These are phyloP conservation scores for Scenedesmus sp. DNA, from an alignment of 163 green algal genomes.

Conservation along the genomic window DNA sequence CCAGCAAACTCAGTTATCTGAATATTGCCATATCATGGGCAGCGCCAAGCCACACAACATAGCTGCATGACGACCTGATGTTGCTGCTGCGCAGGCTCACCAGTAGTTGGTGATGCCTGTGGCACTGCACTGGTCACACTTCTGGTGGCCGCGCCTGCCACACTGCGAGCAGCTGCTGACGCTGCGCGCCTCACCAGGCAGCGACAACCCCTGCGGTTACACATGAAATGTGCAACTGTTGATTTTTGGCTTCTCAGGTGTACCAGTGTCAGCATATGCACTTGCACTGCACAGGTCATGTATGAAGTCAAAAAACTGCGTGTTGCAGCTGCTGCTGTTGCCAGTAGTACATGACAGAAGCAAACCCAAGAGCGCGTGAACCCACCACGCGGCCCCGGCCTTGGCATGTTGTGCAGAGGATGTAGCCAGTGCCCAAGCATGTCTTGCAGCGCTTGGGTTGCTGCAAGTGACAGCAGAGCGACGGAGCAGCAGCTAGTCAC, in stretches of 20 bases:
- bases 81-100: background rate
- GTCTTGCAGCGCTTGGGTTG: conserved; percentile 29
- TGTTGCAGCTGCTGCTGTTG: background rate
- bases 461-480: background rate
- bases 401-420: conserved; percentile 23
- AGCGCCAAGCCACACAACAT: no score
- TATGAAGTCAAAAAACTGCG: background rate
- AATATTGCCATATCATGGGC: no score
- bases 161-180: background rate
- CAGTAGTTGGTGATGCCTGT: conserved; percentile 35
- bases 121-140: conserved; percentile 7
- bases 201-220: conserved; percentile 21
- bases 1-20: no score
- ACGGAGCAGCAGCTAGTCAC: background rate
- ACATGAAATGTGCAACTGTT: background rate
- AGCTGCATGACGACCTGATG: background rate
- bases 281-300: no score
- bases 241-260: background rate
- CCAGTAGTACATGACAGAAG: background rate
- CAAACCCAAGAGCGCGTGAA: background rate
- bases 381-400: conserved; percentile 14
- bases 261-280: background rate
- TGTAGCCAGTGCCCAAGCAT: conserved; percentile 35
- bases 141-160: background rate
- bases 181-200: background rate